A percentile compares a stretch with the other conserved stretches of the same genome.
Conservation (phyloP, 768 basidiomycete genomes). For the Asterophora lycoperdoides region DNA sequence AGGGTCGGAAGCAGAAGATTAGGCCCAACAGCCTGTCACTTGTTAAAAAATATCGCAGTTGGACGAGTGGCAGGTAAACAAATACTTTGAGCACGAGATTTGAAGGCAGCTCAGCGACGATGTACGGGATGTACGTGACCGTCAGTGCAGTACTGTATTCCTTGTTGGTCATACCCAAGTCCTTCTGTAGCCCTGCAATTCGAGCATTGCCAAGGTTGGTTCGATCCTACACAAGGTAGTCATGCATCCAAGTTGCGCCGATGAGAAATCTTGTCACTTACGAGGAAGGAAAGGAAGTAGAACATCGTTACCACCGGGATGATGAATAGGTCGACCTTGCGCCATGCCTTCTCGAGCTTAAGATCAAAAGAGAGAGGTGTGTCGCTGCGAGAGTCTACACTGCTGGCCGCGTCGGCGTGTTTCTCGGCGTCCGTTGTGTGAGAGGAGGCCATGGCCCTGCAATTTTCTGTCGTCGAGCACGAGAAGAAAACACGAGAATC, state of each 20-base stretch:
- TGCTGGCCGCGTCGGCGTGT: constrained; percentile 20
- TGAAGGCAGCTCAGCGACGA: constrained; percentile 55
- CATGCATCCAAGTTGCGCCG: background rate
- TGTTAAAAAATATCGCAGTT: background rate
- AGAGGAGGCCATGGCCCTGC: too few relatives aligned
- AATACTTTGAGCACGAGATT: constrained; percentile 53
- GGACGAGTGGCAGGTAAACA: background rate
- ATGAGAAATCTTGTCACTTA: constrained; percentile 41
- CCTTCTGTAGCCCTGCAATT: constrained; percentile 56
- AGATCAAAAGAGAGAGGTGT: constrained; percentile 19
- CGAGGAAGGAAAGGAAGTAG: constrained; percentile 37
- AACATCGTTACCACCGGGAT: constrained; percentile 34
- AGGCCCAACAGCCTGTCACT: constrained; percentile 14
- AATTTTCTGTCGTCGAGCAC: too few relatives aligned
- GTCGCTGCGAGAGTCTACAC: constrained; percentile 19
- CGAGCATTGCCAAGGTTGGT: constrained; percentile 57
- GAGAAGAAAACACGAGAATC: too few relatives aligned
- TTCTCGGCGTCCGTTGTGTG: constrained; percentile 32
- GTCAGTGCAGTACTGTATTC: constrained; percentile 50
- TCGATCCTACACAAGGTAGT: too few relatives aligned
- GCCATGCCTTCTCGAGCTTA: constrained; percentile 33
- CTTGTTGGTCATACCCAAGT: constrained; percentile 45
- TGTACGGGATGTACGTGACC: constrained; percentile 51
- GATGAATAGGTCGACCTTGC: constrained; percentile 34
- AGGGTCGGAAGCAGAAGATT: constrained; percentile 15